Percentiles rank a stretch among this genome's conserved stretches.
These are phyloP conservation scores for Puccinia horiana DNA, from an alignment of 1,284 basidiomycete species.

Conservation along the genomic window DNA sequence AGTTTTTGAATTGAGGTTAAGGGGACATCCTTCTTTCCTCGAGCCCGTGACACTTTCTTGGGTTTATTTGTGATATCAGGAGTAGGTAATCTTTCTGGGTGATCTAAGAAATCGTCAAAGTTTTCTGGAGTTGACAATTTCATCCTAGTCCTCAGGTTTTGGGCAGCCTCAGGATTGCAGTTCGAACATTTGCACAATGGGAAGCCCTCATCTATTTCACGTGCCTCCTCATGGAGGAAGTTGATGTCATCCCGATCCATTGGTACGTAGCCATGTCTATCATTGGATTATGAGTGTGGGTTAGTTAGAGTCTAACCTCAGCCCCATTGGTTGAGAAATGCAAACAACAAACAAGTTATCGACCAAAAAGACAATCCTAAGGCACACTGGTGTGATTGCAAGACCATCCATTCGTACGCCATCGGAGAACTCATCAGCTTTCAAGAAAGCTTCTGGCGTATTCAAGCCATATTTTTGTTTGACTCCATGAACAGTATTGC, in stretches of 20 bases:
- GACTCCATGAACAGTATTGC: not conserved
- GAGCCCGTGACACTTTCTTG: not conserved
- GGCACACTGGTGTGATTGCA: not conserved
- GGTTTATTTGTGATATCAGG: not conserved
- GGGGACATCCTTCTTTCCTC: not conserved
- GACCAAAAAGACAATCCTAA: no score
- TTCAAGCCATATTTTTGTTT: no score
- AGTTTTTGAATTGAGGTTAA: not conserved
- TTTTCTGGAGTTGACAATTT: not conserved
- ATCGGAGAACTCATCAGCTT: not conserved
- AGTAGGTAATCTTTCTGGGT: not conserved
- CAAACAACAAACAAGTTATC: not conserved
- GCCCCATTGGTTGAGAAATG: no score
- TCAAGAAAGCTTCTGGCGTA: no score
- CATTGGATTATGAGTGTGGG: no score
- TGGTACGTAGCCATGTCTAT: conserved; percentile 4
- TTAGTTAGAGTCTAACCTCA: no score
- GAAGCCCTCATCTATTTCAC: not conserved
- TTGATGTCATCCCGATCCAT: not conserved
- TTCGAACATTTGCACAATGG: not conserved
- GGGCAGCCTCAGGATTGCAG: not conserved
- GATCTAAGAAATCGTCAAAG: not conserved
- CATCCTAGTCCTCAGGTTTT: not conserved
- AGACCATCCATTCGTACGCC: not conserved
- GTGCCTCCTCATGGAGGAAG: not conserved